Conservation (phyloP, 2,329 filamentous ascomycete species). For the Aspergillus sp. region DNA sequence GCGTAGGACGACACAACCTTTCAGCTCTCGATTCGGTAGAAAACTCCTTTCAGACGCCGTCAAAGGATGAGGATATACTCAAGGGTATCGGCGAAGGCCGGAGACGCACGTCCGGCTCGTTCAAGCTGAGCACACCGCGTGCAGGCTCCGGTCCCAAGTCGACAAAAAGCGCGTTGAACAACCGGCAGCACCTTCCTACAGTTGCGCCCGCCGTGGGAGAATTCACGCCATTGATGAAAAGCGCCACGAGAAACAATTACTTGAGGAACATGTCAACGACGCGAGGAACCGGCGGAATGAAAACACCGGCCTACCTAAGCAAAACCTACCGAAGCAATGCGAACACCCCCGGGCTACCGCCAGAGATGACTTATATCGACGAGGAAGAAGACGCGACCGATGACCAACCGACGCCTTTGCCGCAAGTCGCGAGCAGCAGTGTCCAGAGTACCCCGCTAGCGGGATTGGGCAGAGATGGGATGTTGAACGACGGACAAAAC, state of each 20-base stretch:
- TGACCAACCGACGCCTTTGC: slow-evolving; percentile 70
- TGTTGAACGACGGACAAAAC: slow-evolving; percentile 76
- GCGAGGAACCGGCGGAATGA: slow-evolving; percentile 55
- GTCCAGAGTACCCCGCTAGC: slow-evolving; percentile 78
- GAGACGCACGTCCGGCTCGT: slow-evolving; percentile 50
- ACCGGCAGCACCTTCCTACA: slow-evolving; percentile 69
- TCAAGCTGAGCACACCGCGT: slow-evolving; percentile 71
- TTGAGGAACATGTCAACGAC: slow-evolving; percentile 57
- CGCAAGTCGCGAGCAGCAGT: slow-evolving; percentile 75
- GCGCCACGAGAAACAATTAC: slow-evolving; percentile 67
- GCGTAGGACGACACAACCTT: slow-evolving; percentile 40
- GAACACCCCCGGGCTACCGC: slow-evolving; percentile 72
- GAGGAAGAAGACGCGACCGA: slow-evolving; percentile 63
- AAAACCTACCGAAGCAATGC: slow-evolving; percentile 65
- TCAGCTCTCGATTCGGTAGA: slow-evolving; percentile 75
- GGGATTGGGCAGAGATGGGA: slow-evolving; percentile 62
- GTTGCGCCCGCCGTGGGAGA: slow-evolving; percentile 63
- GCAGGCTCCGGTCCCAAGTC: slow-evolving; percentile 56
- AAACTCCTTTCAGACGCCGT: slow-evolving; percentile 79
- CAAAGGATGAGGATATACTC: slow-evolving; percentile 73
- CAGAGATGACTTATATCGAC: slow-evolving; percentile 68
- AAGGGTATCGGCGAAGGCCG: slow-evolving; percentile 69
- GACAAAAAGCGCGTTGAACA: slow-evolving; percentile 56
- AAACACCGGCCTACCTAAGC: slow-evolving; percentile 68
- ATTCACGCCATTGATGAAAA: slow-evolving; percentile 92